A percentile compares a stretch with the other conserved stretches of the same genome.
Evolutionary conservation across 805 yeast species (phyloP).

Genomic region (Lachancea thermotolerans): DNA sequence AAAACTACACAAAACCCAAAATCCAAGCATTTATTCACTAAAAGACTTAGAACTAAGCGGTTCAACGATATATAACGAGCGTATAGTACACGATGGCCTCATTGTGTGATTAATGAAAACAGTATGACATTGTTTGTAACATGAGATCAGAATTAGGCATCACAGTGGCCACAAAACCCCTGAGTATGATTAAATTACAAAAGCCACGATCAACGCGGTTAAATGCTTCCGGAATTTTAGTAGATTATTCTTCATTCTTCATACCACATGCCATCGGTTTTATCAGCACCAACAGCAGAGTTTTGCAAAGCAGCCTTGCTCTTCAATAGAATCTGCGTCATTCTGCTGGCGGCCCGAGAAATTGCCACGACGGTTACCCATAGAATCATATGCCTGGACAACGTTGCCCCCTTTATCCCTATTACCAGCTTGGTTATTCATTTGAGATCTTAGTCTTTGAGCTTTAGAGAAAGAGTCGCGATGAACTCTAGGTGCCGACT

Average conservation of each 20-base stretch:
- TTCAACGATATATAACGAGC: conserved; percentile 14
- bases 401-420: conserved; percentile 5
- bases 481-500: conserved; percentile 6
- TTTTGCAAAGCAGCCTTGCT: conserved; percentile 16
- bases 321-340: conserved; percentile 9
- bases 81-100: conserved; percentile 6
- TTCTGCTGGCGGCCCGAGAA: conserved; percentile 5
- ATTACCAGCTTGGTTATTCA: conserved; percentile 5
- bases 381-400: conserved; percentile 20
- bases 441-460: conserved; percentile 5
- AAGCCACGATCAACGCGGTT: conserved; percentile 9
- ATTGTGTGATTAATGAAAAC: conserved; percentile 2
- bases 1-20: conserved; percentile 4
- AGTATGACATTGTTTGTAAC: not conserved
- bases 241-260: not conserved
- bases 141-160: not conserved
- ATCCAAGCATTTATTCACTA: conserved; percentile 15
- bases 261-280: not conserved
- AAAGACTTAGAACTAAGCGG: conserved; percentile 15
- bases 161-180: not conserved
- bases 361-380: conserved; percentile 18
- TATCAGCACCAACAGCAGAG: conserved; percentile 18
- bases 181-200: not conserved
- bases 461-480: conserved; percentile 14
- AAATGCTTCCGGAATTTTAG: not conserved